These are phyloP conservation scores for Salvia splendens DNA, from an alignment of 257 asterid species.

Conservation along the genomic window DNA sequence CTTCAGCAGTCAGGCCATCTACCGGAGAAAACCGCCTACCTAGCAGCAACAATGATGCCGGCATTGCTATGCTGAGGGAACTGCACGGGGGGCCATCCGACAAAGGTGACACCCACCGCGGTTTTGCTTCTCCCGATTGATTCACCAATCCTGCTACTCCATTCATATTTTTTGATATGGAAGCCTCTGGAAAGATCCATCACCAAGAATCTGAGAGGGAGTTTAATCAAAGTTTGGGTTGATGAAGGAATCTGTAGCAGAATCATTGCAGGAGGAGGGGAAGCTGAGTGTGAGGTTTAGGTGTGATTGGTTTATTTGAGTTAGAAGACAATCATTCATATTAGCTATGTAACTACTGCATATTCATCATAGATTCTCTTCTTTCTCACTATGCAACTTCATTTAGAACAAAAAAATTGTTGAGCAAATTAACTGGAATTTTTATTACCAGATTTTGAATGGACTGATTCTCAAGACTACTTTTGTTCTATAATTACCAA, in stretches of 20 bases:
- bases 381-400: background rate
- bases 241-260: too few species aligned
- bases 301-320: background rate
- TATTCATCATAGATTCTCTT: too few species aligned
- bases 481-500: too few species aligned
- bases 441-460: too few species aligned
- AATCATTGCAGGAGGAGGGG: background rate
- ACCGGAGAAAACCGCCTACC: slow-evolving; percentile 47
- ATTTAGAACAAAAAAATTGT: background rate
- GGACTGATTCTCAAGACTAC: too few species aligned
- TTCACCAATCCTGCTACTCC: too few species aligned
- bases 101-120: slow-evolving; percentile 41
- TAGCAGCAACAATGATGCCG: slow-evolving; percentile 37
- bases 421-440: too few species aligned
- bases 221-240: too few species aligned
- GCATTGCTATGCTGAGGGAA: slow-evolving; percentile 46
- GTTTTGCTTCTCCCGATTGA: slow-evolving; percentile 50
- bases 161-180: too few species aligned
- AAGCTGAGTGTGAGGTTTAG: slow-evolving; percentile 11
- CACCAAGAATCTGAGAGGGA: too few species aligned
- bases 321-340: background rate
- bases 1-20: slow-evolving; percentile 38
- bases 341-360: background rate
- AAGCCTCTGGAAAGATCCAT: too few species aligned
- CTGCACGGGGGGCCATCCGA: slow-evolving; percentile 46